Evolutionary conservation across 768 basidiomycete species (phyloP), one percentile per base, ranked within the genome.

Genomic region (Pleurotus djamor): DNA sequence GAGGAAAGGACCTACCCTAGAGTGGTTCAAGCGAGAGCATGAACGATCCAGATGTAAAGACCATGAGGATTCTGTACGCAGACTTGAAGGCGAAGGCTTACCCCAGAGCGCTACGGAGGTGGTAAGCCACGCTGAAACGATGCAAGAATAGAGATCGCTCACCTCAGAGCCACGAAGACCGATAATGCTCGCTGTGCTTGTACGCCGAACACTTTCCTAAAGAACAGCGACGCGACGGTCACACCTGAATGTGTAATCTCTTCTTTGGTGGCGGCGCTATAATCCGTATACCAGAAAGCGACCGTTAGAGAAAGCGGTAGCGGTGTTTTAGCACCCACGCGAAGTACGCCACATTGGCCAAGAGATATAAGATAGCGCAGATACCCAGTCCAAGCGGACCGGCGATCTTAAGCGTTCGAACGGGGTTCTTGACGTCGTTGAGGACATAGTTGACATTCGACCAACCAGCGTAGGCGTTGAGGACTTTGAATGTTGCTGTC

Each of bases 171-270:
- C 44, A 86, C 77, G 48, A 86, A 82, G 1, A 80, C 83, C 1
- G 82, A 78, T n/a, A 86, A 66, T 3, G 82, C 83, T 63, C 75
- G 79, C 67, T 84, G 75, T 0, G 85, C 85, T 4, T 72, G 59
- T 0, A 65, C 63, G 5, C 85, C 85, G 52, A 86, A 87, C 9
- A 87, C 84, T 14, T 83, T 82, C 57, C 72, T 65, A 67, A 87
- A 87, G 66, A 86, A 87, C 35, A 86, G 65, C 0, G 82, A 74
- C 2, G 85, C 85, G n/a, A 86, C 83, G 0, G 83, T 84, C 6
- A 81, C 80, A 0, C 80, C 82, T 0, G 77, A 74, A 8, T 74
- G 68, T 35, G 74, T 57, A 36, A 87, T 84, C 60, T 84, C 74
- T 4, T 76, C 68, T 66, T 82, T 79, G 4, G 81, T 75, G 2